Base-by-base conservation (phyloP, 2,329 filamentous ascomycete genomes). In the Sclerotinia trifoliorum region DNA sequence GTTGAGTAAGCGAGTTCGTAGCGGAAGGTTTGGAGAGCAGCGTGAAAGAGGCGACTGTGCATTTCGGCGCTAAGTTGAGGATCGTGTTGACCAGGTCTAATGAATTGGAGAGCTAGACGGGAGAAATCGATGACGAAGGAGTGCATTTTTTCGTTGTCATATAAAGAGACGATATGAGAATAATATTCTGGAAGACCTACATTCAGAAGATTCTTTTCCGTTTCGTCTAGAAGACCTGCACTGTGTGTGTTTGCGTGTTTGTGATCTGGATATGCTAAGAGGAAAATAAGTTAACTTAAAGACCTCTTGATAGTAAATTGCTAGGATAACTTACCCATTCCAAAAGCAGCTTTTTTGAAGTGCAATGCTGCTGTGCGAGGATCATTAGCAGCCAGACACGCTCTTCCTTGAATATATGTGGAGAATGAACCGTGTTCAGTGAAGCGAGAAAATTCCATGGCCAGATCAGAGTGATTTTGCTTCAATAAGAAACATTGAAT, bases 91-190 rank as follows among this genome's bases (percentile, higher is more conserved):
- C 26, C 64, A 29, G 68, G 52, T 56, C 68, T 72, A 49, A 76
- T 67, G 70, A 91, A 90, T 74, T 92, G 88, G 54, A 96, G 81
- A 7, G 91, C 89, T 32, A 94, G 81, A 51, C 88, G 86, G 51
- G 92, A 89, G 81, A 97, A 97, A 72, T 96, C 92, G 7, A 93
- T 86, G 52, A 96, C 92, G 75, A 90, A 91, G 1, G 91, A 90
- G 78, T 91, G 92, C 0, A 90, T 88, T 73, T 89, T 90, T 55
- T 87, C 85, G 73, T 86, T 86, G 77, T 97, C 94, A 76, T 91
- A 98, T 1, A 99, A 83, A 26, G 87, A 84, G 17, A 94, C 86
- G 63, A 98, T 86, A 78, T 99, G 95, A 54, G 90, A 88, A 78
- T 96, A 96, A 80, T 97, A 99, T 71, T 86, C 88, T 6, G 92